Percentiles rank a stretch among this genome's conserved stretches.
These are phyloP conservation scores for Penicillium sp. DNA, from an alignment of 2,329 filamentous ascomycete genomes.

Conservation along the genomic window DNA sequence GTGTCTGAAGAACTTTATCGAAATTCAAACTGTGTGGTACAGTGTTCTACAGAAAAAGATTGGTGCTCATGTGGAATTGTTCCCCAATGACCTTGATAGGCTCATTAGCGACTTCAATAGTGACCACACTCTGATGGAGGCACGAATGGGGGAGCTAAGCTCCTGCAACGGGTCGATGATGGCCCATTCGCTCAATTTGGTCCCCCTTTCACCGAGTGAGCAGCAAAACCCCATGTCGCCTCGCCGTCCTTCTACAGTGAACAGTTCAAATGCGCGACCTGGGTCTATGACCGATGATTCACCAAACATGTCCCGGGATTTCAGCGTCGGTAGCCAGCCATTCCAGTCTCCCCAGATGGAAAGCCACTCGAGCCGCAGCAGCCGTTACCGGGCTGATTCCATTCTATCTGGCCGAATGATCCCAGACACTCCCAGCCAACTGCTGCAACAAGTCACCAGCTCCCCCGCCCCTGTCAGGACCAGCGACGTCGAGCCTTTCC, in stretches of 20 bases:
- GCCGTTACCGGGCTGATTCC: slow-evolving; percentile 58
- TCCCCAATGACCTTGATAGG: slow-evolving; percentile 66
- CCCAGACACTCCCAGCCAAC: slow-evolving; percentile 55
- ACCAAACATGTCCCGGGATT: slow-evolving; percentile 65
- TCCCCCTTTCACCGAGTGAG: slow-evolving; percentile 56
- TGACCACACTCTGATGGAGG: slow-evolving; percentile 75
- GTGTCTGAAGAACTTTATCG: slow-evolving; percentile 78
- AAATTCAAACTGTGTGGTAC: slow-evolving; percentile 82
- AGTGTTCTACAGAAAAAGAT: slow-evolving; percentile 81
- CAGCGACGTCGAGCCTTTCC: slow-evolving; percentile 33
- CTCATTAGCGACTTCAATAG: slow-evolving; percentile 75
- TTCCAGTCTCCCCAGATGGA: slow-evolving; percentile 57
- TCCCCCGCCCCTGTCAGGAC: slow-evolving; percentile 17
- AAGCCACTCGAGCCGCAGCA: slow-evolving; percentile 27
- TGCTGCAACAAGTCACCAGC: slow-evolving; percentile 48
- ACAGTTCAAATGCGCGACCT: slow-evolving; percentile 57
- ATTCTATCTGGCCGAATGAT: slow-evolving; percentile 51
- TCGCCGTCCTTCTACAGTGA: slow-evolving; percentile 51
- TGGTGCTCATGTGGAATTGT: slow-evolving; percentile 67
- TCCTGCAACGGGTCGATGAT: slow-evolving; percentile 73
- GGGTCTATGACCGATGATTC: slow-evolving; percentile 64
- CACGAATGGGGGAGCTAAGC: slow-evolving; percentile 67
- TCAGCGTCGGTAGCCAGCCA: slow-evolving; percentile 66
- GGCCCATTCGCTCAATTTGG: slow-evolving; percentile 58
- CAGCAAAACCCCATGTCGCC: slow-evolving; percentile 38